Conservation (phyloP, 2,329 filamentous ascomycete species). For the Aureobasidium sp. region DNA sequence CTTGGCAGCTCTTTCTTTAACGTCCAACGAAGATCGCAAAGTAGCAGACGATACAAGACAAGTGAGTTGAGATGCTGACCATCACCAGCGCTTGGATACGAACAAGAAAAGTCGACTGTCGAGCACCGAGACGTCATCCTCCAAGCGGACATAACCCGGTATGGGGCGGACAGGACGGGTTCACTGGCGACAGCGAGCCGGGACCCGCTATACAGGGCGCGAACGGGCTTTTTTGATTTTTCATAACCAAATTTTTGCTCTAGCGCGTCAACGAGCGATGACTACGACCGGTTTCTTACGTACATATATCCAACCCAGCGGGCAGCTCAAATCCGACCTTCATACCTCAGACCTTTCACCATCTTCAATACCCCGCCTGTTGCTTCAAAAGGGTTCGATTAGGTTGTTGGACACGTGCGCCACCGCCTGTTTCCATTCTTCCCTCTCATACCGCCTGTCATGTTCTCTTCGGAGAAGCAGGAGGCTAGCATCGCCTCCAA, state of each 20-base stretch:
- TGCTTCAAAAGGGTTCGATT: neutral
- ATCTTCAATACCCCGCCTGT: conserved; percentile 2
- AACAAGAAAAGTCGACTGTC: neutral
- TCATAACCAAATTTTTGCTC: conserved; percentile 9
- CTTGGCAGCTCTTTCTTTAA: neutral
- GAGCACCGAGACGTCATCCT: neutral
- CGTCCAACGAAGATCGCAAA: neutral
- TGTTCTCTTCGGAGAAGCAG: conserved; percentile 8
- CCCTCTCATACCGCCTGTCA: neutral
- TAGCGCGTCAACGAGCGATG: conserved; percentile 10
- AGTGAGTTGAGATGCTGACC: neutral
- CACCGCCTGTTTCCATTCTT: neutral
- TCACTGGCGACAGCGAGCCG: neutral
- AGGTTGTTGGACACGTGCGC: conserved; percentile 1
- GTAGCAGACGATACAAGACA: neutral
- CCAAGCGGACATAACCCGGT: neutral
- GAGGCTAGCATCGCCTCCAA: neutral
- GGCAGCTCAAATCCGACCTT: conserved; percentile 9
- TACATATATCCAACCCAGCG: conserved; percentile 9
- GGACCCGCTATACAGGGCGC: conserved; percentile 7
- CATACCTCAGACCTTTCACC: neutral
- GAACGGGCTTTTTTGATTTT: conserved; percentile 9
- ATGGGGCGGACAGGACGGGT: conserved; percentile 1
- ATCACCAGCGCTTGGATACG: neutral
- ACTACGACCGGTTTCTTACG: conserved; percentile 9